Base-by-base conservation (phyloP, 208 protist genomes). In the Tritrichomonas musculus region DNA sequence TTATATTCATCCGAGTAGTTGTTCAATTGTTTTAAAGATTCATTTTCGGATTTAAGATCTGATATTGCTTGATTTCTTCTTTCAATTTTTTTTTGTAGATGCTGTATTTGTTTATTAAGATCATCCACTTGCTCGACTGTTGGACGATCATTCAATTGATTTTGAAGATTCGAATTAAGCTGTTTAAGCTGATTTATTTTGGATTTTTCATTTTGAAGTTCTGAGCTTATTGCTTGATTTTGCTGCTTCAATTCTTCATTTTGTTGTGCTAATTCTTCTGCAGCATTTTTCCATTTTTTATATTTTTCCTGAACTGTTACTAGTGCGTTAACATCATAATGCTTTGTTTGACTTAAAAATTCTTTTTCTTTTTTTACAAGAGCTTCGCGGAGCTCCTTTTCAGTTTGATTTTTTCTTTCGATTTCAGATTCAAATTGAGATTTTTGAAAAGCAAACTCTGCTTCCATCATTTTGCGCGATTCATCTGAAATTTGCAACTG, bases 361-460 rank as follows among this genome's bases (percentile, higher is more conserved):
- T 69, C 27, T 69, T 4, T 88, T 11, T 36, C 30, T 88, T 88
- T 57, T 30, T 47, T 55, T 0, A 88, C 8, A 1, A 88, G 27
- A n/a, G 44, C 77, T 22, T 53, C 39, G 53, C 47, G 41, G 33
- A 88, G 22, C 17, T 88, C 77, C 57, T 88, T 14, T 57, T 60
- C 41, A 14, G 25, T n/a, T 20, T 88, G 33, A 39, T 88, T 88
- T 44, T 20, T 20, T 57, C 57, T 53, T 57, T 88, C 47, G 44
- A 88, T 88, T 57, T 88, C 77, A 57, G 33, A 33, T 57, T 88
- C 77, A 39, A 44, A 57, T 88, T 88, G 27, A 57, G 33, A 20
- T 30, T 88, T 88, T 57, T 88, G 77, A 50, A 88, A 88, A 22
- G 47, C 25, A 57, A 88, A 88, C 36, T 88, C 77, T 0, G 77